These are phyloP conservation scores for Eucalyptus cloeziana DNA, from an alignment of 345 rosid species.

Conservation along the genomic window DNA sequence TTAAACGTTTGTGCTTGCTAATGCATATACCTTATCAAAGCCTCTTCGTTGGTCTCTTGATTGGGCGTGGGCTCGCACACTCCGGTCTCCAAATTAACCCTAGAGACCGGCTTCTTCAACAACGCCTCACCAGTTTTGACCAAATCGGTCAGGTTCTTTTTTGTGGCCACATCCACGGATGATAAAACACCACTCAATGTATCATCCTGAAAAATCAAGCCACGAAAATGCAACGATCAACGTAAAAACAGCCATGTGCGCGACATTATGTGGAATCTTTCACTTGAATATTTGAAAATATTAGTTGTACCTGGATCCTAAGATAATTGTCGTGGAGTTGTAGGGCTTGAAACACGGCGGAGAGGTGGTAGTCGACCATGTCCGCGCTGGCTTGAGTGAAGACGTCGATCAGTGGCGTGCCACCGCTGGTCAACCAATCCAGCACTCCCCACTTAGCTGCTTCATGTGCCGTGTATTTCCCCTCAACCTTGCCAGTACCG, in stretches of 20 bases:
- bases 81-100: slow-evolving; percentile 49
- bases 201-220: slow-evolving; percentile 31
- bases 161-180: slow-evolving; percentile 47
- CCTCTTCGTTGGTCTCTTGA: slow-evolving; percentile 32
- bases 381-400: slow-evolving; percentile 50
- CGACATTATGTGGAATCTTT: neutral
- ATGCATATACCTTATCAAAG: slow-evolving; percentile 7
- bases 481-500: slow-evolving; percentile 14
- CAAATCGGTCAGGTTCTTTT: slow-evolving; percentile 39
- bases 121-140: slow-evolving; percentile 43
- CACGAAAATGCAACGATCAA: too few relatives aligned
- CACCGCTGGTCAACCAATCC: slow-evolving; percentile 40
- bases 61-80: slow-evolving; percentile 3
- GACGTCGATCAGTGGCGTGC: slow-evolving; percentile 37
- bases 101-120: slow-evolving; percentile 39
- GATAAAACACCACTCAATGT: slow-evolving; percentile 30
- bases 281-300: neutral
- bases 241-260: neutral
- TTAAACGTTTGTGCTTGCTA: neutral
- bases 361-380: slow-evolving; percentile 47
- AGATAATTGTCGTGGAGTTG: slow-evolving; percentile 26
- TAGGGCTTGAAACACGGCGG: slow-evolving; percentile 32
- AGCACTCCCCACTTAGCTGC: slow-evolving; percentile 55
- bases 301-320: slow-evolving; percentile 22
- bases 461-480: slow-evolving; percentile 18